Percentiles rank a stretch among this genome's conserved stretches.
Evolutionary conservation across 108 stramenopile species (phyloP).

Genomic region (Cyclotella distinguenda): DNA sequence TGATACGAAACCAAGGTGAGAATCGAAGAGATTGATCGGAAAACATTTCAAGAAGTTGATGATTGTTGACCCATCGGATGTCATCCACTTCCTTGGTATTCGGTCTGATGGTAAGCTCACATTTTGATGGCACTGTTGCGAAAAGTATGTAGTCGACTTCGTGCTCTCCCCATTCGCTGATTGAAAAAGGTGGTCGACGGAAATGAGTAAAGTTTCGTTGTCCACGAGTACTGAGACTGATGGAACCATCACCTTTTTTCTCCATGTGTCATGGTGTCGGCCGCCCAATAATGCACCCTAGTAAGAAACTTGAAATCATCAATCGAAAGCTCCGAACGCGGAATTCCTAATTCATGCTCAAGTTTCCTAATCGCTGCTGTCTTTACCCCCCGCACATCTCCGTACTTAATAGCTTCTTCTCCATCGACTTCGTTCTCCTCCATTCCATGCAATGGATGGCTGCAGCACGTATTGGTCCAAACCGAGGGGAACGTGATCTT

Average conservation of each 20-base stretch:
- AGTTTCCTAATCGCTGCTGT: conserved; percentile 96
- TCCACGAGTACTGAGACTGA: neutral
- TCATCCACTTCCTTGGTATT: conserved; percentile 93
- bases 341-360: conserved; percentile 95
- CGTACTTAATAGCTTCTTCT: conserved; percentile 59
- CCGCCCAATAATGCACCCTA: conserved; percentile 96
- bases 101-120: conserved; percentile 65
- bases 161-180: conserved; percentile 96
- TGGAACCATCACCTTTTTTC: conserved; percentile 53
- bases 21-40: conserved; percentile 62
- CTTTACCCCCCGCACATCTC: conserved; percentile 88
- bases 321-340: conserved; percentile 54
- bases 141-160: conserved; percentile 99
- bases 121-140: conserved; percentile 58
- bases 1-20: conserved; percentile 91
- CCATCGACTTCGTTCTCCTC: conserved; percentile 74
- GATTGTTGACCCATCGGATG: conserved; percentile 63
- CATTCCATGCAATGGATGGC: conserved; percentile 95
- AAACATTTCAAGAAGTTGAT: conserved; percentile 73
- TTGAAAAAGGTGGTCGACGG: neutral
- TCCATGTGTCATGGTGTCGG: conserved; percentile 90
- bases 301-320: conserved; percentile 94
- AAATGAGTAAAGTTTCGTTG: neutral
- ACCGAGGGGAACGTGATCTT: conserved; percentile 99
- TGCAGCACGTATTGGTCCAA: conserved; percentile 99